A percentile compares a stretch with the other conserved stretches of the same genome.
phyloP scores from a whole-genome alignment of 169 alveolate species.

The Pseudocohnilembus persalinus region DNA sequence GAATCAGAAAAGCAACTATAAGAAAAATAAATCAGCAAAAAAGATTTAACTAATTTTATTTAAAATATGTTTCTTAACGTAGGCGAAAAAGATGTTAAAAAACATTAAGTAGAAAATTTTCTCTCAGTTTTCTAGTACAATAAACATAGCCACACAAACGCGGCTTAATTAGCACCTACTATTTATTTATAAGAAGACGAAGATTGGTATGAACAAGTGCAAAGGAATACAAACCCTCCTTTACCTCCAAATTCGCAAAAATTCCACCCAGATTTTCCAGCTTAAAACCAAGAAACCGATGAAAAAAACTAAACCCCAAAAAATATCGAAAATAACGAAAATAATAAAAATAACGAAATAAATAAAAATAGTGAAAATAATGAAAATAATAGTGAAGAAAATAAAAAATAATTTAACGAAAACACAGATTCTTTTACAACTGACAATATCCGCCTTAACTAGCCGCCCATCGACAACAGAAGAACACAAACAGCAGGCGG shows the following conservation, averaged over 20 bases:
- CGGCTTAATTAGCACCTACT: neutral
- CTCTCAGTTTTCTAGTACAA: constrained; percentile 30
- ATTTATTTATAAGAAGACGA: constrained; percentile 20
- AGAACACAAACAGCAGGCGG: neutral
- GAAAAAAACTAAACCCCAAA: neutral
- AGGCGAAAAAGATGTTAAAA: constrained; percentile 39
- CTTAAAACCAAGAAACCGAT: neutral
- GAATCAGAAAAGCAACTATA: neutral
- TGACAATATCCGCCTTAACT: neutral
- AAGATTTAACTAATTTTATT: constrained; percentile 13
- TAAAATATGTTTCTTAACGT: constrained; percentile 18
- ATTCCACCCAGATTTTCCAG: neutral
- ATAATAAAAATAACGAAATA: too few species aligned
- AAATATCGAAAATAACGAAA: neutral
- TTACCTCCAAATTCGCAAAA: neutral
- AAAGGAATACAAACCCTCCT: constrained; percentile 10
- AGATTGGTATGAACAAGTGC: constrained; percentile 15
- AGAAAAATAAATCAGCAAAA: constrained; percentile 13
- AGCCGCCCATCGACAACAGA: neutral
- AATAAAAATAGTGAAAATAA: too few species aligned
- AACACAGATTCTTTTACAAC: neutral
- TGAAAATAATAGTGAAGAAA: neutral
- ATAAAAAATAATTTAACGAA: neutral
- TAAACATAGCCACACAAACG: constrained; percentile 15
- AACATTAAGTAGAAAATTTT: constrained; percentile 30